These are phyloP conservation scores for Talaromyces atroroseus DNA, from an alignment of 2,329 filamentous ascomycete genomes.

Conservation along the genomic window DNA sequence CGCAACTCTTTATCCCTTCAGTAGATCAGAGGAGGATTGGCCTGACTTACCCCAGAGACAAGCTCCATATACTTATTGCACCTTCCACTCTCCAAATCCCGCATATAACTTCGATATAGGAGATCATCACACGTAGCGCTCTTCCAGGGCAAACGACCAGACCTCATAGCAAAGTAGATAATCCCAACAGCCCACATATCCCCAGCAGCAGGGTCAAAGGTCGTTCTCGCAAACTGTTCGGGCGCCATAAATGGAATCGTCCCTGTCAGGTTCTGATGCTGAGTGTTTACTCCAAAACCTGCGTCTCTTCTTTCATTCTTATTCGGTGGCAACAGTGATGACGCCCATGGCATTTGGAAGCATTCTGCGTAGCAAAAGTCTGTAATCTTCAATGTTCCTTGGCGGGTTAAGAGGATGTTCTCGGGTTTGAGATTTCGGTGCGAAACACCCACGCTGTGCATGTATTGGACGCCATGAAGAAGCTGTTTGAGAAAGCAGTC, in stretches of 20 bases:
- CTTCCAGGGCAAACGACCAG: slow-evolving; percentile 23
- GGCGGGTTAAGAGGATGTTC: slow-evolving; percentile 78
- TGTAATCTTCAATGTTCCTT: slow-evolving; percentile 81
- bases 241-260: slow-evolving; percentile 83
- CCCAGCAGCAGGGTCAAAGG: slow-evolving; percentile 11
- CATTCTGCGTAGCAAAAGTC: slow-evolving; percentile 55
- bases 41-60: neutral
- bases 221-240: slow-evolving; percentile 43
- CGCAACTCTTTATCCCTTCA: too few species aligned
- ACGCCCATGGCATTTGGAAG: slow-evolving; percentile 2
- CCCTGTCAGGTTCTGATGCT: slow-evolving; percentile 40
- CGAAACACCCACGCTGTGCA: slow-evolving; percentile 78
- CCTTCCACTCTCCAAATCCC: slow-evolving; percentile 23
- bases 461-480: slow-evolving; percentile 44
- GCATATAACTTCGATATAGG: slow-evolving; percentile 22
- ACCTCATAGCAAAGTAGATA: slow-evolving; percentile 24
- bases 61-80: slow-evolving; percentile 13
- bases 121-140: slow-evolving; percentile 23
- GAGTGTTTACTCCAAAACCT: neutral
- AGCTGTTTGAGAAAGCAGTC: slow-evolving; percentile 80
- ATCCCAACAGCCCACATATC: slow-evolving; percentile 29
- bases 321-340: neutral
- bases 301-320: too few species aligned
- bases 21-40: neutral
- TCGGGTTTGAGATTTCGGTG: slow-evolving; percentile 93